These are phyloP conservation scores for Spinacia oleracea DNA, from an alignment of 179 eudicot species.

Conservation along the genomic window DNA sequence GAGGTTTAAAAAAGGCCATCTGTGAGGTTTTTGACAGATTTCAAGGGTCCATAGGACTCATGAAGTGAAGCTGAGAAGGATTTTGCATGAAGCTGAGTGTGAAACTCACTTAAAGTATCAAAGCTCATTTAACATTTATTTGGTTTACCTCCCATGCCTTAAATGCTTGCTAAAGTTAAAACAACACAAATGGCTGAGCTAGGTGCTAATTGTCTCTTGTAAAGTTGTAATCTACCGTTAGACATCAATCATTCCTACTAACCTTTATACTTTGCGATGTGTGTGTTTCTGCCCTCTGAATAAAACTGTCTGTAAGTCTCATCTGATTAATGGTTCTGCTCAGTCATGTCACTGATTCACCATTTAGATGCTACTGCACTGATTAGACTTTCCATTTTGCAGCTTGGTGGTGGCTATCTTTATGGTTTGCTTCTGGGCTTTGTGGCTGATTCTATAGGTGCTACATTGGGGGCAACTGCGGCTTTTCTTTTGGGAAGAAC, in stretches of 20 bases:
- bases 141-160: background rate
- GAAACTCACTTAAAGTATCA: no score
- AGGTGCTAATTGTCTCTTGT: background rate
- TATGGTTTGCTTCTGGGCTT: constrained; percentile 91
- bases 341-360: background rate
- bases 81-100: background rate
- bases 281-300: background rate
- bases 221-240: background rate
- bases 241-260: background rate
- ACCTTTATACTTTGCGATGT: background rate
- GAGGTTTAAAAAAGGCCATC: background rate
- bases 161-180: background rate
- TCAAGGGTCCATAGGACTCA: background rate
- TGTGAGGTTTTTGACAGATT: no score
- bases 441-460: constrained; percentile 87
- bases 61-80: background rate
- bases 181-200: background rate
- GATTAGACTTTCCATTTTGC: constrained; percentile 27
- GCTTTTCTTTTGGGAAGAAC: constrained; percentile 94
- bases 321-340: constrained; percentile 7
- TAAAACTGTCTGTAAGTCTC: background rate
- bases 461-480: constrained; percentile 82
- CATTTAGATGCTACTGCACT: constrained; percentile 11
- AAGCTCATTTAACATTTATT: background rate
- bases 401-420: constrained; percentile 98